Evolutionary conservation across 768 basidiomycete genomes (phyloP).

Genomic region (Paxillus involutus): DNA sequence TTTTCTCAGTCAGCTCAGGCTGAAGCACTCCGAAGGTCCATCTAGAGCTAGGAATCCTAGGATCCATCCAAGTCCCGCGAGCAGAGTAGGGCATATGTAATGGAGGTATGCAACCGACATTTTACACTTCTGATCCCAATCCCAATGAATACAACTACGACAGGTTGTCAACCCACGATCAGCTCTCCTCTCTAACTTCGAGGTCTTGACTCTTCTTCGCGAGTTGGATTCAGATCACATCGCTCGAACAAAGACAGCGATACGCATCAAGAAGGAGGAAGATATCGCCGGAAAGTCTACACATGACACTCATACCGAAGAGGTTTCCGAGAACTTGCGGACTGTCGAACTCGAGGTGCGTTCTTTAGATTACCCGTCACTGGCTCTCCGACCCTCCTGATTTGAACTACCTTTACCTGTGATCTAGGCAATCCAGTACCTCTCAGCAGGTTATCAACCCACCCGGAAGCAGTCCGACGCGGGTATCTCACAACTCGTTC

Average conservation of each 20-base stretch:
- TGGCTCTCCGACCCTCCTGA: no score
- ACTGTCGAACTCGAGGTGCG: slow-evolving; percentile 77
- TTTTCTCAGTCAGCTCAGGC: no score
- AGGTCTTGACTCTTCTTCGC: slow-evolving; percentile 77
- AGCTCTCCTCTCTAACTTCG: slow-evolving; percentile 85
- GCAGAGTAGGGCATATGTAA: neutral
- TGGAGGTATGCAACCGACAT: neutral
- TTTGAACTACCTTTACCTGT: neutral
- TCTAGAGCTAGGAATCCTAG: neutral
- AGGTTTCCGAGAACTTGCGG: slow-evolving; percentile 76
- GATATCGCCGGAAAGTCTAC: slow-evolving; percentile 42
- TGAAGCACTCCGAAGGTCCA: no score
- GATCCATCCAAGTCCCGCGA: neutral
- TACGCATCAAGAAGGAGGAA: slow-evolving; percentile 78
- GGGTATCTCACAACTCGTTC: slow-evolving; percentile 65
- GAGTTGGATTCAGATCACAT: slow-evolving; percentile 76
- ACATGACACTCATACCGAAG: slow-evolving; percentile 41
- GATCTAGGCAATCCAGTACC: slow-evolving; percentile 78
- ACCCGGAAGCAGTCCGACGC: slow-evolving; percentile 62
- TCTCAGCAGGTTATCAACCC: slow-evolving; percentile 74
- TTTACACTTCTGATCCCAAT: no score
- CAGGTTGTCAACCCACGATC: slow-evolving; percentile 52
- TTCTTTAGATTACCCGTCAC: neutral
- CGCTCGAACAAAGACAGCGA: slow-evolving; percentile 63
- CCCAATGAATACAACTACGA: neutral